Conservation (phyloP, 116 monocot genomes). For the Phalaenopsis hybrid region DNA sequence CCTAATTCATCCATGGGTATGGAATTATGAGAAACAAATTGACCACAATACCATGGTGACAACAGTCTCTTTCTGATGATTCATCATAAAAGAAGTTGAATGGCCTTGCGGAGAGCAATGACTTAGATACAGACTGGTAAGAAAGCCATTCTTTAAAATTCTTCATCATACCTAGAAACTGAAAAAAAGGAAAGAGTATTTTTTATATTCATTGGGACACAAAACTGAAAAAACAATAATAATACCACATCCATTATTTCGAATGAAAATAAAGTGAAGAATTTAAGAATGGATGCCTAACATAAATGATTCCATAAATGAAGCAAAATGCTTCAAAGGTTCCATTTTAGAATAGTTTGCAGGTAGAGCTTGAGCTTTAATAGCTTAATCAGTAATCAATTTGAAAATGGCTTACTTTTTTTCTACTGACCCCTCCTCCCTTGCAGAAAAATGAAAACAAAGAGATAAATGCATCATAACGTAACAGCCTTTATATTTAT, state of each 20-base stretch:
- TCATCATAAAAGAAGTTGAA: constrained; percentile 58
- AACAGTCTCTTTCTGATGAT: constrained; percentile 18
- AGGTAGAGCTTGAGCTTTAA: neutral
- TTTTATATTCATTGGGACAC: neutral
- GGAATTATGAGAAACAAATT: neutral
- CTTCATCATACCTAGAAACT: constrained; percentile 33
- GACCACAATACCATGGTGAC: constrained; percentile 31
- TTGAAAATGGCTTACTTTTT: too few species aligned
- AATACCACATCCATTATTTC: neutral
- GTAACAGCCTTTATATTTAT: neutral
- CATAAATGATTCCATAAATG: neutral
- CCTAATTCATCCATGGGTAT: neutral
- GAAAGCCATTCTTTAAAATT: constrained; percentile 62
- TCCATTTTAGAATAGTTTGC: neutral
- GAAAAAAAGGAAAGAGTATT: neutral
- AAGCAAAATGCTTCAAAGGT: constrained; percentile 1
- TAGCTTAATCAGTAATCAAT: neutral
- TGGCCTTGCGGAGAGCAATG: constrained; percentile 66
- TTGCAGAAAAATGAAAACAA: neutral
- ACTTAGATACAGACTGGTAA: constrained; percentile 38
- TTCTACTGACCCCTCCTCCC: neutral
- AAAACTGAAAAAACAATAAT: neutral
- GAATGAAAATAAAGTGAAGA: neutral
- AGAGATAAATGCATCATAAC: neutral
- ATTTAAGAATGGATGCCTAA: neutral